Conservation (phyloP, 352 stramenopile genomes). For the Pythium brachiatum region DNA sequence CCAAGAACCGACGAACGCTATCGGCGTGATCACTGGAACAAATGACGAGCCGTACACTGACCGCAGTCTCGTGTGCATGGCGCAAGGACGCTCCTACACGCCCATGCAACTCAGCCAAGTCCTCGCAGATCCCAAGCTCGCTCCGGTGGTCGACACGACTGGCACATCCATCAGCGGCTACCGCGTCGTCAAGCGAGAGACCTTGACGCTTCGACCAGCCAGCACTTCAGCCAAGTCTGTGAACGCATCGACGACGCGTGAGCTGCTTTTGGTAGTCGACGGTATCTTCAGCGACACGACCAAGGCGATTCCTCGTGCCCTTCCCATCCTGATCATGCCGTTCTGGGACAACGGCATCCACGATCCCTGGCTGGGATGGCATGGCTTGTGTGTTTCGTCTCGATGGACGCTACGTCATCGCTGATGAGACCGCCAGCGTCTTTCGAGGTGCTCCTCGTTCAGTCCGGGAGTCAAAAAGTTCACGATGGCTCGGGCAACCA, state of each 20-base stretch:
- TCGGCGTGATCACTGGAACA: slow-evolving; percentile 15
- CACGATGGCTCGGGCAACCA: slow-evolving; percentile 18
- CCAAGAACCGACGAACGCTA: neutral
- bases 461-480: slow-evolving; percentile 21
- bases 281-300: slow-evolving; percentile 31
- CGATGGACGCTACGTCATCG: slow-evolving; percentile 12
- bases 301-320: slow-evolving; percentile 21
- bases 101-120: slow-evolving; percentile 33
- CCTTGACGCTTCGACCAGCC: neutral
- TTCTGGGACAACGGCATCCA: slow-evolving; percentile 31
- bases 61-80: slow-evolving; percentile 35
- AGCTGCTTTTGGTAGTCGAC: too few relatives aligned
- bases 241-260: slow-evolving; percentile 16
- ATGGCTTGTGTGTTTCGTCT: slow-evolving; percentile 31
- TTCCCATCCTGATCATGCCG: slow-evolving; percentile 37
- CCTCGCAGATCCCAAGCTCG: slow-evolving; percentile 13
- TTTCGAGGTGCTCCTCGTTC: slow-evolving; percentile 12
- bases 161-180: slow-evolving; percentile 27
- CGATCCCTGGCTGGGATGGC: slow-evolving; percentile 27
- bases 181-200: slow-evolving; percentile 24
- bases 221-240: slow-evolving; percentile 23
- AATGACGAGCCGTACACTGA: slow-evolving; percentile 53
- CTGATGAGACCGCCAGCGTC: neutral
- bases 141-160: slow-evolving; percentile 11
- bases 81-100: slow-evolving; percentile 24